Evolutionary conservation across 1,284 basidiomycete species (phyloP), one percentile per base, ranked within the genome.

Genomic region (Rhodofomes roseus): DNA sequence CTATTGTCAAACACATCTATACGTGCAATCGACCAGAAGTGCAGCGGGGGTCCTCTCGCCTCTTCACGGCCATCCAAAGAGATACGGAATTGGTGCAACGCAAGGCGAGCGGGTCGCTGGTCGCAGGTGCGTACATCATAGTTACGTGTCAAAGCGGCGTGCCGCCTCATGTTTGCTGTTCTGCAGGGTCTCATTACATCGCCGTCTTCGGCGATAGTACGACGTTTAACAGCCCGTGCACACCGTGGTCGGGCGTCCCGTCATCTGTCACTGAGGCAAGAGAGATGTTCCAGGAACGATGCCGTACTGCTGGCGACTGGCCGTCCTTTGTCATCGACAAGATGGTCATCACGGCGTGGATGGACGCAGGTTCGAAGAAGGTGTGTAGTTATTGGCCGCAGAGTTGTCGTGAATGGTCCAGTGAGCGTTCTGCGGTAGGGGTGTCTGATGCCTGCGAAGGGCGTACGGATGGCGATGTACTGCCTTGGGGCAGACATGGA

Each of bases 11-110:
- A 34, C 78, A 78, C 46, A n/a, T 79, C 41, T 78, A 76, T 63
- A 78, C 77, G 4, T 70, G 74, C 31, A 79, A 79, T 55, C 68
- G 66, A n/a, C 59, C 65, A 23, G 51, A 56, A 27, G 62, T 74
- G 22, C 77, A 79, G 58, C 55, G 54, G 48, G 67, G 70, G 7
- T 69, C 77, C 1, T 67, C 67, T 4, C 31, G 34, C 18, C 62
- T 78, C 11, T 73, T 78, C 34, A 60, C 60, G 29, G 67, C 63
- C 4, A 60, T 79, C 18, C 77, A 79, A 58, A 27, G 66, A 16
- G 66, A 74, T 0, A 66, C 74, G 3, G 66, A 72, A 20, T 53
- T 78, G 55, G 58, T 53, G 41, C 69, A 60, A 57, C 54, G 53
- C n/a, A 51, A 50, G 20, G 53, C 53, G 25, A 54, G 37, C 22